Evolutionary conservation across 1,139 yeast genomes (phyloP).

Genomic region (Tardiomyces depauwii): DNA sequence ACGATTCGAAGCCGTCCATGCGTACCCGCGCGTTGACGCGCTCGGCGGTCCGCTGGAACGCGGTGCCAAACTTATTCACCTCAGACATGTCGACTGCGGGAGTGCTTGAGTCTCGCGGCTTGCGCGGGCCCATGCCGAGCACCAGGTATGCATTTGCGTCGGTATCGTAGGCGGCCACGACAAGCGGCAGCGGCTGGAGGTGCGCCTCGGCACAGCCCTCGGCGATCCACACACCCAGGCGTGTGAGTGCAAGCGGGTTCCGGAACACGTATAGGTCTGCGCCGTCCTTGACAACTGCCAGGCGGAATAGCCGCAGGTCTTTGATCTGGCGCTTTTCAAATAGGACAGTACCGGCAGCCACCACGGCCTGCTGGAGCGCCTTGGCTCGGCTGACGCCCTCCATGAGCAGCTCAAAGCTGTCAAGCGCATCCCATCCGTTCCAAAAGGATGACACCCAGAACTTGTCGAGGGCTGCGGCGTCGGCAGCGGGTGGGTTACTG

Average conservation of each 20-base stretch:
- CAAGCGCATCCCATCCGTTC: slow-evolving; percentile 91
- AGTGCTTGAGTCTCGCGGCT: slow-evolving; percentile 39
- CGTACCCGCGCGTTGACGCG: slow-evolving; percentile 80
- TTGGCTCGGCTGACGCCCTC: slow-evolving; percentile 77
- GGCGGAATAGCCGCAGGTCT: slow-evolving; percentile 66
- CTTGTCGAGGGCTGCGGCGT: slow-evolving; percentile 20
- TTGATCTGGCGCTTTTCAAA: slow-evolving; percentile 74
- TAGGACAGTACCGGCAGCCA: slow-evolving; percentile 79
- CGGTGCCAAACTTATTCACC: slow-evolving; percentile 72
- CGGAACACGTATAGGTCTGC: slow-evolving; percentile 69
- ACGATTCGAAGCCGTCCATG: slow-evolving; percentile 88
- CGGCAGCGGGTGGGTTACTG: slow-evolving; percentile 1
- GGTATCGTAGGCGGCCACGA: slow-evolving; percentile 74
- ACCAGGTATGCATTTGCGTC: slow-evolving; percentile 73
- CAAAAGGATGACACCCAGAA: slow-evolving; percentile 86
- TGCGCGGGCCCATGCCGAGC: slow-evolving; percentile 80
- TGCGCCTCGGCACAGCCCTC: slow-evolving; percentile 84
- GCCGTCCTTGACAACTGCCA: slow-evolving; percentile 84
- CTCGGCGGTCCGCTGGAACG: slow-evolving; percentile 77
- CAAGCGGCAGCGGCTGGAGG: slow-evolving; percentile 61
- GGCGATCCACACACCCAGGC: slow-evolving; percentile 83
- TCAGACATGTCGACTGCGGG: slow-evolving; percentile 22
- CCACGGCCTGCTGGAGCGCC: slow-evolving; percentile 69
- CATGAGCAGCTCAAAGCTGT: slow-evolving; percentile 39
- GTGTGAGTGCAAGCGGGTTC: slow-evolving; percentile 75